phyloP scores from a whole-genome alignment of 805 yeast genomes.

The Cephaloascus fragrans region DNA sequence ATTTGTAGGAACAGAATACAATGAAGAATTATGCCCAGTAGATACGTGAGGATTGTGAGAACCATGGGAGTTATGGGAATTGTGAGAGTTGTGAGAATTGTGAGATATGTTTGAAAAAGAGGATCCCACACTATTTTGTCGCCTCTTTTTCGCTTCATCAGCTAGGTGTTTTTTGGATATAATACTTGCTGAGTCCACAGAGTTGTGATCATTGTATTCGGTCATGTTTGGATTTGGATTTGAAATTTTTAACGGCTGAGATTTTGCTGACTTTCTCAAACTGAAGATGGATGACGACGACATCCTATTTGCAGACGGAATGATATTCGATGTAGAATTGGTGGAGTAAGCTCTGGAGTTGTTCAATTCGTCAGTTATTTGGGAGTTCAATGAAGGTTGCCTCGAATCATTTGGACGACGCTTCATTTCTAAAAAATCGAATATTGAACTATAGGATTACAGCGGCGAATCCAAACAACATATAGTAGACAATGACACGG shows the following conservation, averaged over 20 bases:
- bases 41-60: no score
- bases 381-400: conserved; percentile 7
- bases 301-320: conserved; percentile 11
- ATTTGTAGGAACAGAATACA: conserved; percentile 18
- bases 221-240: background rate
- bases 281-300: conserved; percentile 27
- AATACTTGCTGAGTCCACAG: conserved; percentile 21
- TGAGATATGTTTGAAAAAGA: conserved; percentile 4
- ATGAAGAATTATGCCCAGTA: conserved; percentile 2
- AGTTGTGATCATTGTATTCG: conserved; percentile 13
- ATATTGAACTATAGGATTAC: background rate
- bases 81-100: no score
- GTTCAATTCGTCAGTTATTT: conserved; percentile 15
- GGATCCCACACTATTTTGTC: conserved; percentile 7
- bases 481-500: background rate
- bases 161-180: conserved; percentile 10
- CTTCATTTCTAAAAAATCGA: conserved; percentile 1
- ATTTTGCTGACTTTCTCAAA: conserved; percentile 17
- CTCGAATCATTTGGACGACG: background rate
- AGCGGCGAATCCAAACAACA: background rate
- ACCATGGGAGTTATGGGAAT: no score
- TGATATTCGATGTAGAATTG: conserved; percentile 6
- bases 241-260: background rate
- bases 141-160: conserved; percentile 2
- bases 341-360: conserved; percentile 18